Evolutionary conservation across 305 asterid species (phyloP), one percentile per base, ranked within the genome.

Genomic region (Rubia tinctorum): DNA sequence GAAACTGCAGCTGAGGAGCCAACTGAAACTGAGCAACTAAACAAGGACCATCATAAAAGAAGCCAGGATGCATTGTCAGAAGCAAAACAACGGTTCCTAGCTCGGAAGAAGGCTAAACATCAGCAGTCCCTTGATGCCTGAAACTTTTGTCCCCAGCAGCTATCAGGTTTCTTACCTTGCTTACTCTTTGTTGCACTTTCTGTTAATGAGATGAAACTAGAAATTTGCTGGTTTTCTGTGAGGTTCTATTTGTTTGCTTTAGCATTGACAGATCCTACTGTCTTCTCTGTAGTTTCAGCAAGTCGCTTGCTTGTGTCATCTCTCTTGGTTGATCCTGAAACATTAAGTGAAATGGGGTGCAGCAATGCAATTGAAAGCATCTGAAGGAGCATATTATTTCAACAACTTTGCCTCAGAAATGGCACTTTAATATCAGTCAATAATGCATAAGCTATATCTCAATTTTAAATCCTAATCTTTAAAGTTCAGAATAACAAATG

Each of bases 11-110:
- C 37, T 25, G 71, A 73, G 10, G 79, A 79, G 71, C 80, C 79
- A 67, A 64, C 80, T 1, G 68, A 68, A 75, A 77, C 81, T 72
- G 82, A 83, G 76, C 87, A 86, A 75, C 82, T 81, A 22, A 86
- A 1, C 63, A 78, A 65, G 17, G 85, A 85, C 44, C 89, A 86
- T 81, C 90, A 83, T 63, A 87, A 87, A 75, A 81, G 82, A 80
- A 87, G 69, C 4, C 85, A 79, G 74, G 94, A 87, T 53, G 88
- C 92, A 30, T 77, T 93, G n/a, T 85, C 93, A 40, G 87, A 88
- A 23, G 91, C 95, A 20, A 91, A 87, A 81, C 95, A 82, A 61
- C 90, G 97, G 27, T 91, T 84, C 81, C 78, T 91, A 81, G 97
- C 96, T 3, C 72, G 98, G 69, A 93, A 93, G 86, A 93, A 69